Base-by-base conservation (phyloP, 2,329 filamentous ascomycete species). In the Fusarium globosum region DNA sequence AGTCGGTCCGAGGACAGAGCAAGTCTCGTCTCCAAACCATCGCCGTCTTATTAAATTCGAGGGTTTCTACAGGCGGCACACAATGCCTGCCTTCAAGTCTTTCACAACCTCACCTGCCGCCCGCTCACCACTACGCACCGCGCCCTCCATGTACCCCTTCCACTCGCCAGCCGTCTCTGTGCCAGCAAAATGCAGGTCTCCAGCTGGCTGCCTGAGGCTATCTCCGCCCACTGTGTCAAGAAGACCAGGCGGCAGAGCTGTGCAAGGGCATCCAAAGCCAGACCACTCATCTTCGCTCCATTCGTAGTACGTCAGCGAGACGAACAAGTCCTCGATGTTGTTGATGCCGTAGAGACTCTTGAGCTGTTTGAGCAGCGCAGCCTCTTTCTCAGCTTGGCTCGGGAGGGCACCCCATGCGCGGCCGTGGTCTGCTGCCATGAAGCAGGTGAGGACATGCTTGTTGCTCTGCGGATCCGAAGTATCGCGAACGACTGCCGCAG, bases 121-220 rank as follows among this genome's bases (percentile, higher is more conserved):
- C 15, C 52, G 52, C 26, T 72, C 66, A 11, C 69, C 69, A 13
- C 67, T 72, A 18, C 61, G 53, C 20, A 72, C 36, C 16, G 69
- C 69, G 11, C 69, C 69, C 23, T 72, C 69, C 69, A 70, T 72
- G 15, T 72, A 72, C 7, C 69, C 69, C 16, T 68, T 45, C 51
- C 67, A 72, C 30, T 63, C 59, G 16, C 61, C 42, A 6, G 67
- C 57, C 20, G 69, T 53, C 51, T 72, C 67, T 9, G 69, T 72
- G 9, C 69, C 69, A 3, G 69, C 69, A 39, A 72, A 70, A 26
- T 64, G 66, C 4, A 72, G n/a, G 15, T 64, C 67, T 18, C 58
- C 58, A 33, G 42, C 21, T 21, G 60, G 46, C 15, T 49, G 39
- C 7, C 10, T 28, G 4, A 45, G 59, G 41, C 66, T 12, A 36